Percentiles rank a stretch among this genome's conserved stretches.
These are phyloP conservation scores for Mortierella sp. DNA, from an alignment of 371 early-diverging fungal genomes.

Conservation along the genomic window DNA sequence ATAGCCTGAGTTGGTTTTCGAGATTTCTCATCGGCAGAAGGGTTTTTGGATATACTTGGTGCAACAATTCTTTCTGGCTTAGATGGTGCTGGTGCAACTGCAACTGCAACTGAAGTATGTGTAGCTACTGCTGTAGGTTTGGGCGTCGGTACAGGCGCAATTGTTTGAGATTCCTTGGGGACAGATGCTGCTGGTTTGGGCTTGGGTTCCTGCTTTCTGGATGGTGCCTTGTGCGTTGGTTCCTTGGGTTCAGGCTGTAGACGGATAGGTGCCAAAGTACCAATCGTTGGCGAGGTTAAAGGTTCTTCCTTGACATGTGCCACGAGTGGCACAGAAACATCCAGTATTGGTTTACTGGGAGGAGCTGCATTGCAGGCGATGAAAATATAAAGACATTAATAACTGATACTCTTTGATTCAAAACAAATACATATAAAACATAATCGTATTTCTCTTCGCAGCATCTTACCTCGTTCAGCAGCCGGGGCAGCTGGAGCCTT, in stretches of 20 bases:
- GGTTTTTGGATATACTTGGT: not conserved
- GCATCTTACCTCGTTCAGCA: constrained; percentile 14
- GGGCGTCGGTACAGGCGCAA: not conserved
- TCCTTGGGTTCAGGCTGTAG: constrained; percentile 10
- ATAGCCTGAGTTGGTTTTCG: constrained; percentile 22
- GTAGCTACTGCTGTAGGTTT: not conserved
- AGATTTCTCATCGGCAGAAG: constrained; percentile 14
- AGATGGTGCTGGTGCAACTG: not conserved
- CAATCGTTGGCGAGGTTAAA: constrained; percentile 25
- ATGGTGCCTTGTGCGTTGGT: constrained; percentile 7
- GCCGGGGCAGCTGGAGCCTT: constrained; percentile 12
- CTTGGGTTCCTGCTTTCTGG: constrained; percentile 35
- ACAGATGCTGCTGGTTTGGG: constrained; percentile 19
- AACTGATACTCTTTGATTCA: not conserved
- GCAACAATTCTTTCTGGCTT: constrained; percentile 10
- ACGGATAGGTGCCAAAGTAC: constrained; percentile 1
- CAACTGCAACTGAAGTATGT: not conserved
- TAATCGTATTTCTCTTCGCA: not conserved
- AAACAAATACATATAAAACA: not conserved
- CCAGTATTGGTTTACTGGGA: not conserved
- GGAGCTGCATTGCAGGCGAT: not conserved
- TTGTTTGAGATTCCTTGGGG: constrained; percentile 5
- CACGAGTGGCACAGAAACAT: constrained; percentile 3
- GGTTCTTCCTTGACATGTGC: constrained; percentile 42
- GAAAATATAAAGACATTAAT: not conserved